phyloP scores from a whole-genome alignment of 2,329 filamentous ascomycete genomes.

The Penicillium aurantiogriseum region DNA sequence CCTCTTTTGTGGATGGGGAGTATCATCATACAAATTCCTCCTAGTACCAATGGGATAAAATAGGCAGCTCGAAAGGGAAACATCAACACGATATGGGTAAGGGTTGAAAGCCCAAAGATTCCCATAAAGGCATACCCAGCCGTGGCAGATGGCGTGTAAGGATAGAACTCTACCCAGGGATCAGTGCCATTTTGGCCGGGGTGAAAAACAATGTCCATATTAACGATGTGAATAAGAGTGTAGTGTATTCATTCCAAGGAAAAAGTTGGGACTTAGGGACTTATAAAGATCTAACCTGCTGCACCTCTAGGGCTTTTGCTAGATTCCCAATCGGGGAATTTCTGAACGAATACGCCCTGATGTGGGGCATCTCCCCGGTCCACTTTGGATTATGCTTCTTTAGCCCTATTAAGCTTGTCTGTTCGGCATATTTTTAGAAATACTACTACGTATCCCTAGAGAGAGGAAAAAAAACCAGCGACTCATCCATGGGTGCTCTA shows the following conservation, averaged over 20 bases:
- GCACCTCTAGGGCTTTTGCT: background rate
- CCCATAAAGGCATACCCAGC: conserved; percentile 39
- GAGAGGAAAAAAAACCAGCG: background rate
- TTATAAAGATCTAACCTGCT: background rate
- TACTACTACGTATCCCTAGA: background rate
- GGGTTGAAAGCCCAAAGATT: conserved; percentile 34
- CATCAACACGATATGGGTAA: conserved; percentile 32
- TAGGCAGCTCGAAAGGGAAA: conserved; percentile 36
- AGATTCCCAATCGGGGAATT: conserved; percentile 25
- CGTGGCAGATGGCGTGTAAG: conserved; percentile 35
- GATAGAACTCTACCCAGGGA: conserved; percentile 38
- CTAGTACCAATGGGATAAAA: conserved; percentile 39
- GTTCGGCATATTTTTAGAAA: background rate
- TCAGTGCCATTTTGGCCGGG: conserved; percentile 30
- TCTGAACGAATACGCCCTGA: conserved; percentile 31
- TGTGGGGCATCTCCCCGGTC: background rate
- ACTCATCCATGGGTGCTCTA: background rate
- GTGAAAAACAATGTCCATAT: conserved; percentile 36
- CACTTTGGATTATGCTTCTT: conserved; percentile 4
- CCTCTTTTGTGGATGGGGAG: background rate
- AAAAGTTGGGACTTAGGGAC: background rate
- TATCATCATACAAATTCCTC: conserved; percentile 35
- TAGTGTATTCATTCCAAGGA: background rate
- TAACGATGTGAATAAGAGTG: background rate
- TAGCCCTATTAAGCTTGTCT: background rate